Base-by-base conservation (phyloP, 169 alveolate species). In the Cryptosporidium ryanae region DNA sequence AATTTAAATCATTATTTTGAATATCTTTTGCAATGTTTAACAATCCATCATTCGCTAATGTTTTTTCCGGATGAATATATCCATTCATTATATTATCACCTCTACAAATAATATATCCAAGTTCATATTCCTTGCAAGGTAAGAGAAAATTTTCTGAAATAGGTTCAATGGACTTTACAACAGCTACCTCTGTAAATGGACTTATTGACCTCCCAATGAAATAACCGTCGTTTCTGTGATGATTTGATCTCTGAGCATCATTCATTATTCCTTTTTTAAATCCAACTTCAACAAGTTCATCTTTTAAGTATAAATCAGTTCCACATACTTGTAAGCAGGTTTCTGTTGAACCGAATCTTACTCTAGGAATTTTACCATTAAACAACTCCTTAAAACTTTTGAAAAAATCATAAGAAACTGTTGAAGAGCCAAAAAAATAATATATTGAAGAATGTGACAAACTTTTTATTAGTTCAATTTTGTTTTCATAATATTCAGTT, bases 331-430 rank as follows among this genome's bases (percentile, higher is more conserved):
- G 93, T 65, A 91, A 68, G 31, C 91, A 57, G 1, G 93, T 87
- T 52, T 91, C 93, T 12, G 93, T 91, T 21, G 93, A 91, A 15
- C 93, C 93, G 21, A 91, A 91, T 38, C 93, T 68, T 17, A 91
- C 66, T 64, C 65, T 8, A n/a, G 93, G 93, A 18, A 91, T 48
- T 38, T 84, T 91, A 29, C 91, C 91, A 32, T 44, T 82, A 2
- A 91, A 84, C 1, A 38, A 25, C 1, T 34, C 31, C 44, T 84
- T 55, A 59, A 76, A 76, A 21, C n/a, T 15, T n/a, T 43, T 59
- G 1, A 76, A 25, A 44, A 76, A 61, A 32, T 76, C 38, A 55
- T 46, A 32, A 55, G 87, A 76, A n/a, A 76, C 87, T 17, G 87
- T 70, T 4, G 87, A 76, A 38, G 87, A 76, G 25, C 87, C 87